Evolutionary conservation across 2,329 filamentous ascomycete genomes (phyloP).

Genomic region (Verticillium longisporum): DNA sequence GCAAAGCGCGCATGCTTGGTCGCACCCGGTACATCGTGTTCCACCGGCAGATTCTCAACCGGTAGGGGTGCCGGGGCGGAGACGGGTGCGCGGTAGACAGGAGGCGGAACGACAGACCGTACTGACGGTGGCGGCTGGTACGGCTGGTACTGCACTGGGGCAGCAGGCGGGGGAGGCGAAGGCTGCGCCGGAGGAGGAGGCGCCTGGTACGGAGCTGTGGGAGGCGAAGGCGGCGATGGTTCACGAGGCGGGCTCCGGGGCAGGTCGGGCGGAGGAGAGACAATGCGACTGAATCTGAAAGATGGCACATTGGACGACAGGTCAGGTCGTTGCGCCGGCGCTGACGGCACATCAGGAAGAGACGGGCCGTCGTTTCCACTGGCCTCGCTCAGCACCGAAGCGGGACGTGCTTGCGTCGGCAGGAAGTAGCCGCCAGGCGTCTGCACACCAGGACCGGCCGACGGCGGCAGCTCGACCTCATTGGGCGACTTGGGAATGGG

Average conservation of each 20-base stretch:
- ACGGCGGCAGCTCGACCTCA: constrained; percentile 4
- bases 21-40: constrained; percentile 64
- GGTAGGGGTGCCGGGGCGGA: constrained; percentile 3
- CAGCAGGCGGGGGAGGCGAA: constrained; percentile 9
- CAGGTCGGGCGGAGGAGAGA: not conserved
- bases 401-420: constrained; percentile 21
- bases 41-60: constrained; percentile 14
- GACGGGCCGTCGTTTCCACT: constrained; percentile 17
- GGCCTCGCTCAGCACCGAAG: constrained; percentile 26
- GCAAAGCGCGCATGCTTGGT: constrained; percentile 98
- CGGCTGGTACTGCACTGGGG: constrained; percentile 1
- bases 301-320: constrained; percentile 6
- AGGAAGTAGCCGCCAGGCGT: constrained; percentile 24
- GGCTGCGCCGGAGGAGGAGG: not conserved
- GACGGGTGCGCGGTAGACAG: constrained; percentile 11
- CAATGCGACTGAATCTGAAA: constrained; percentile 3
- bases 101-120: constrained; percentile 4
- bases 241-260: constrained; percentile 4
- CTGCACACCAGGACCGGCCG: constrained; percentile 6
- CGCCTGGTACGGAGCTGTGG: constrained; percentile 14
- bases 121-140: not conserved
- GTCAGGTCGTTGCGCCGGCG: constrained; percentile 11
- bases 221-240: constrained; percentile 4
- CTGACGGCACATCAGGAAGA: constrained; percentile 13
- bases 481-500: constrained; percentile 15